phyloP scores from a whole-genome alignment of 2,329 filamentous ascomycete genomes.

The Trichoderma hamatum region DNA sequence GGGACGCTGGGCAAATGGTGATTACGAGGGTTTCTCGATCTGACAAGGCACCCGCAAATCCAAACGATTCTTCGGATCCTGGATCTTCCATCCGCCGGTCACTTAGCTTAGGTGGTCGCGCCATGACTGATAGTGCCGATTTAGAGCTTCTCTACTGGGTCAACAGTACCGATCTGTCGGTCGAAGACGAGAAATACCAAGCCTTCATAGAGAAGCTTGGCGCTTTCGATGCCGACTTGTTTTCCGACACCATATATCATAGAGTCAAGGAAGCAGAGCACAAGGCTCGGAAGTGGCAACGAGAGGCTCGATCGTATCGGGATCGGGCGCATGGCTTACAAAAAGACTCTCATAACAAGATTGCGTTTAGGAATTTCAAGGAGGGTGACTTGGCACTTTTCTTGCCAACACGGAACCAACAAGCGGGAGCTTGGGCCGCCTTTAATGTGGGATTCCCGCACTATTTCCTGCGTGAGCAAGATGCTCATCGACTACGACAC shows the following conservation, averaged over 20 bases:
- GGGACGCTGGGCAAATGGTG: slow-evolving; percentile 71
- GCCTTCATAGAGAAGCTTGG: slow-evolving; percentile 74
- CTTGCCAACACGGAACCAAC: slow-evolving; percentile 90
- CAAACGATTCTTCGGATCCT: slow-evolving; percentile 61
- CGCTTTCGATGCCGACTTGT: slow-evolving; percentile 80
- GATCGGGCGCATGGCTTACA: slow-evolving; percentile 82
- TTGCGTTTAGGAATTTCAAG: slow-evolving; percentile 93
- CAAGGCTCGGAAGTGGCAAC: slow-evolving; percentile 89
- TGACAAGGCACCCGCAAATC: slow-evolving; percentile 59
- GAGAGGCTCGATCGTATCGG: slow-evolving; percentile 82
- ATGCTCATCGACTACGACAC: slow-evolving; percentile 78
- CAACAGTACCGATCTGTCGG: slow-evolving; percentile 64
- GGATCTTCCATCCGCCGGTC: slow-evolving; percentile 57
- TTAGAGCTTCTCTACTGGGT: slow-evolving; percentile 82
- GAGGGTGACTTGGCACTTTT: slow-evolving; percentile 94
- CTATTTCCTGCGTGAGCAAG: slow-evolving; percentile 93
- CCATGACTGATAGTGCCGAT: slow-evolving; percentile 64
- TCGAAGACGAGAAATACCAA: slow-evolving; percentile 73
- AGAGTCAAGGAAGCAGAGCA: slow-evolving; percentile 93
- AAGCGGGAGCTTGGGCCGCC: slow-evolving; percentile 92
- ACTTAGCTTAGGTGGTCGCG: slow-evolving; percentile 55
- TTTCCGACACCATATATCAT: slow-evolving; percentile 83
- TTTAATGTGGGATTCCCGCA: slow-evolving; percentile 98
- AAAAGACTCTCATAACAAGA: slow-evolving; percentile 90
- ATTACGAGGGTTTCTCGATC: slow-evolving; percentile 71